Conservation (phyloP, 768 basidiomycete species). For the Panellus pusillus region DNA sequence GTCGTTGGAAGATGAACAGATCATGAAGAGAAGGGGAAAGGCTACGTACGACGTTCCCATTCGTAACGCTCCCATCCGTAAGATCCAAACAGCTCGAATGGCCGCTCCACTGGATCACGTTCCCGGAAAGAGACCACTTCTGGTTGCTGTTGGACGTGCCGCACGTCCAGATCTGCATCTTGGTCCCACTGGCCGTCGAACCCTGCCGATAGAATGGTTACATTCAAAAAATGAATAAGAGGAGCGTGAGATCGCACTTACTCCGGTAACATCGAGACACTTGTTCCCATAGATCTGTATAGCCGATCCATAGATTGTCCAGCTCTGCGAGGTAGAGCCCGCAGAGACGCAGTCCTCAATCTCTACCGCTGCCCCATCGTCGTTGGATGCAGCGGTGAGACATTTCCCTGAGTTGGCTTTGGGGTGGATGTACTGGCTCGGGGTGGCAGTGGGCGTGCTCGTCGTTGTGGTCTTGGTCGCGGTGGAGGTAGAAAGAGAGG, state of each 20-base stretch:
- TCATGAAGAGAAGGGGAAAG: background rate
- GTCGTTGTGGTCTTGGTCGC: background rate
- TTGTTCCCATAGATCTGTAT: background rate
- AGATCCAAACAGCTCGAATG: no score
- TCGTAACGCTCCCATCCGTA: constrained; percentile 1
- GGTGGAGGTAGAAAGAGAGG: constrained; percentile 1
- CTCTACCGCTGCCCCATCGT: constrained; percentile 25
- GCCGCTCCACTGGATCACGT: no score
- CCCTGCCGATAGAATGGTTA: background rate
- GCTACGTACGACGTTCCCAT: constrained; percentile 11
- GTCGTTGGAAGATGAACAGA: background rate
- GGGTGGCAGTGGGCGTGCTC: constrained; percentile 2
- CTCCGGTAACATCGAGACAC: constrained; percentile 17
- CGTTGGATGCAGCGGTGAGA: constrained; percentile 24
- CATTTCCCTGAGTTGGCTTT: constrained; percentile 15
- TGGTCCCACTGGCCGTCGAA: constrained; percentile 13
- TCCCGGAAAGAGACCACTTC: constrained; percentile 14
- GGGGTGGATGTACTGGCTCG: constrained; percentile 8
- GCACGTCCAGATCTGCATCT: constrained; percentile 23
- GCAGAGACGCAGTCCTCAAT: constrained; percentile 7
- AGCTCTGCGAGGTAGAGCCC: constrained; percentile 1
- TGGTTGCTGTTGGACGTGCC: constrained; percentile 19
- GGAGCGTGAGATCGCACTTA: no score
- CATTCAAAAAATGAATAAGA: background rate
- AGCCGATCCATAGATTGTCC: constrained; percentile 1